Base-by-base conservation (phyloP, 2,329 filamentous ascomycete species). In the Phyllosticta paracitricarpa region DNA sequence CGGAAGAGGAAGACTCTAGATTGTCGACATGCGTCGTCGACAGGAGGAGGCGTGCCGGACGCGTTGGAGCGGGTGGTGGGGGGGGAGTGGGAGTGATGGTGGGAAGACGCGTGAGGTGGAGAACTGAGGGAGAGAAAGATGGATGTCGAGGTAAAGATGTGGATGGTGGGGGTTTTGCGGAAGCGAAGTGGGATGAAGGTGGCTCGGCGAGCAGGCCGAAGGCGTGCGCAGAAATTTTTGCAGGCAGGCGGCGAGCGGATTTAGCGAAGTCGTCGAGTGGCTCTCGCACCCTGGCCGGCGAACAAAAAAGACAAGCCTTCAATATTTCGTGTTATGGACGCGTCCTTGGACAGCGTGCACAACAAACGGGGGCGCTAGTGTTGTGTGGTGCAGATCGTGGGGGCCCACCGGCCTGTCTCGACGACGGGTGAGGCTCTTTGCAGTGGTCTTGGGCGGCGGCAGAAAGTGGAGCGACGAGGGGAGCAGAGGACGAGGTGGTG, bases 11-110 rank as follows among this genome's bases (percentile, higher is more conserved):
- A 56, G 51, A 51, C 24, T 54, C 53, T 56, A 51, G 51, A 53
- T 33, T 28, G 56, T 62, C 56, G 56, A 62, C 60, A 62, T 62
- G 56, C 60, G 60, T 54, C 60, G 60, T 51, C 55, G 60, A 56
- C 51, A 26, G 56, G 25, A 40, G 56, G 56, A 54, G 55, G 53
- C 25, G 57, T 56, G 55, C 60, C 28, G 25, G 54, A 54, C 52
- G 22, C 40, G 40, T 48, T 28, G 54, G 33, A 51, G 57, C 2
- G 22, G 30, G 52, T n/a, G 51, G 53, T 56, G 54, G 26, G 6
- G 19, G 40, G 25, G 59, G 28, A 22, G 26, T 2, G 9, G 51
- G 22, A 35, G 25, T 25, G 48, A 52, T 30, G 54, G 28, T 33
- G 6, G 25, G 25, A 26, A n/a, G 26, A 8, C 26, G 30, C 25